Conservation (phyloP, 1,284 basidiomycete genomes). For the Malassezia dermatis region DNA sequence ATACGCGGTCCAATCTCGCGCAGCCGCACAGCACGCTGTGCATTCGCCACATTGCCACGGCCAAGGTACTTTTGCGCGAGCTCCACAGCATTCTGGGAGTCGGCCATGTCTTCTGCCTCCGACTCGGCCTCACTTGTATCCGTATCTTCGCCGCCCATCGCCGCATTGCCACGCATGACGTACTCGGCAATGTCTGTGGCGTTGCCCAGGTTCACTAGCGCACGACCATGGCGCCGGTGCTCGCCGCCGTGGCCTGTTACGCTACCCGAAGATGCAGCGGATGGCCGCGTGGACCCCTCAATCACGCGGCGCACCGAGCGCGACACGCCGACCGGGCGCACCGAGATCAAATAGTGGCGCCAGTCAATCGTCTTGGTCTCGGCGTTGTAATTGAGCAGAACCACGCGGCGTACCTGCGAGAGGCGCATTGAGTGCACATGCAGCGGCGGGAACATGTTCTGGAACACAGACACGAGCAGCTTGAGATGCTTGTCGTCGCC, state of each 20-base stretch:
- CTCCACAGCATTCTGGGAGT: constrained; percentile 56
- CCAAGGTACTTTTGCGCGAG: constrained; percentile 88
- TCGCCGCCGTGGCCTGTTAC: constrained; percentile 13
- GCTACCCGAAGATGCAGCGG: constrained; percentile 11
- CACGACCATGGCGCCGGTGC: constrained; percentile 14
- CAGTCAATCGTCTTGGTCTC: constrained; percentile 78
- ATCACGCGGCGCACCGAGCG: constrained; percentile 80
- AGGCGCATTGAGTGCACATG: constrained; percentile 56
- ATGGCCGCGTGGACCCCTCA: constrained; percentile 55
- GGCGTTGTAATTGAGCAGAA: constrained; percentile 82
- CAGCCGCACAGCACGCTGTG: constrained; percentile 76
- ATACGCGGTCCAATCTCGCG: constrained; percentile 91
- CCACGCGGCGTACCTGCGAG: constrained; percentile 59
- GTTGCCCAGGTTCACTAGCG: constrained; percentile 66
- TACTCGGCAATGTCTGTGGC: constrained; percentile 95
- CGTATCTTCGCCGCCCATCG: constrained; percentile 59
- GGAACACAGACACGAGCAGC: constrained; percentile 64
- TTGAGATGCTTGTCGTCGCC: constrained; percentile 60
- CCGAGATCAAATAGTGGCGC: constrained; percentile 87
- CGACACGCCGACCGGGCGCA: constrained; percentile 87
- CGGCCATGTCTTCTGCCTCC: constrained; percentile 69
- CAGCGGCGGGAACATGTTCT: constrained; percentile 76
- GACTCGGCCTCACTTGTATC: constrained; percentile 57
- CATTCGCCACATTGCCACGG: constrained; percentile 79
- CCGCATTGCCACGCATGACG: constrained; percentile 63